Percentiles rank a stretch among this genome's conserved stretches.
Evolutionary conservation across 2,329 filamentous ascomycete species (phyloP).

Genomic region (Exophiala xenobiotica): DNA sequence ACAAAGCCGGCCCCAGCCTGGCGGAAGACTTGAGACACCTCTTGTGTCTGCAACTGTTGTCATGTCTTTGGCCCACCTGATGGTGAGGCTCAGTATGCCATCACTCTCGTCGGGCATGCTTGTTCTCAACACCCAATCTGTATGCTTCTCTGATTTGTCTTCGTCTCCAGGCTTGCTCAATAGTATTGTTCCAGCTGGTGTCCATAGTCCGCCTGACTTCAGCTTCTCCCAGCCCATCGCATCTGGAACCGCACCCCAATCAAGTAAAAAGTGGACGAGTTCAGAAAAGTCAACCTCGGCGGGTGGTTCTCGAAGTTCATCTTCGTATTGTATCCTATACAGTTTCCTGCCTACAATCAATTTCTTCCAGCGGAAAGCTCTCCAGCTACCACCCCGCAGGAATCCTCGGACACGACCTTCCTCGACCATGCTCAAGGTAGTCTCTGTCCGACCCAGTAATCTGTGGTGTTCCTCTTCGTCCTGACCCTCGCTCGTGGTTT

Average conservation of each 20-base stretch:
- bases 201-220: constrained; percentile 60
- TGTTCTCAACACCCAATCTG: constrained; percentile 52
- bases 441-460: constrained; percentile 23
- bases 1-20: constrained; percentile 52
- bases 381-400: constrained; percentile 64
- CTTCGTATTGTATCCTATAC: constrained; percentile 63
- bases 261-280: constrained; percentile 61
- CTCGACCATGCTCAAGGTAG: constrained; percentile 26
- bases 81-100: constrained; percentile 58
- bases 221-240: constrained; percentile 59
- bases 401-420: constrained; percentile 42
- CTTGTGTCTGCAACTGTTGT: constrained; percentile 51
- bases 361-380: constrained; percentile 65
- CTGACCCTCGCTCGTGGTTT: constrained; percentile 40
- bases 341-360: constrained; percentile 61
- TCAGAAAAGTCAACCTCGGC: constrained; percentile 58
- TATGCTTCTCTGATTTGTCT: constrained; percentile 39
- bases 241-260: constrained; percentile 62
- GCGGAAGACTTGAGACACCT: constrained; percentile 54
- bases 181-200: constrained; percentile 58
- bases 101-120: constrained; percentile 61
- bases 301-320: constrained; percentile 48
- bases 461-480: constrained; percentile 34
- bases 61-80: constrained; percentile 52
- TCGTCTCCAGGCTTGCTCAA: constrained; percentile 49